phyloP scores from a whole-genome alignment of 495 filamentous ascomycete genomes.

The Penicillium pancosmium region DNA sequence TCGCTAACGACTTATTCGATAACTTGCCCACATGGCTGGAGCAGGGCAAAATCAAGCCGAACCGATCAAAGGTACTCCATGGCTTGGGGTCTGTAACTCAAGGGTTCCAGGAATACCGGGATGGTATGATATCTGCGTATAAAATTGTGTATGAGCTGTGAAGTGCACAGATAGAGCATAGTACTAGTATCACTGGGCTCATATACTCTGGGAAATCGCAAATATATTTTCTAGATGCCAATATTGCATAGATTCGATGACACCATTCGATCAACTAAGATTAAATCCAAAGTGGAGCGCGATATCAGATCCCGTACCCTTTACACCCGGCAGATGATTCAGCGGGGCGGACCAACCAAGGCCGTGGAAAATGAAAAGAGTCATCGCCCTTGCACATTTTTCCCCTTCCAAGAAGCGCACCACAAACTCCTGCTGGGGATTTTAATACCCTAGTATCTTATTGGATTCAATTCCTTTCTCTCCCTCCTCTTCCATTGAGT shows the following conservation, averaged over 20 bases:
- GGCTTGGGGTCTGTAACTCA: slow-evolving; percentile 22
- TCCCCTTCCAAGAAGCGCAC: neutral
- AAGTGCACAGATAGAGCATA: no score
- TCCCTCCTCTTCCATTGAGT: slow-evolving; percentile 1
- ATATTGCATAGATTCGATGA: neutral
- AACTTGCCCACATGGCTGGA: slow-evolving; percentile 30
- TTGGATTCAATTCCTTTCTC: neutral
- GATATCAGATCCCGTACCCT: slow-evolving; percentile 4
- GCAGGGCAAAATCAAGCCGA: slow-evolving; percentile 24
- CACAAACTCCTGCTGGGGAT: slow-evolving; percentile 11
- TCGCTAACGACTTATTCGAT: slow-evolving; percentile 32
- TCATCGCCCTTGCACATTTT: slow-evolving; percentile 21
- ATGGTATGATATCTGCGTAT: slow-evolving; percentile 29
- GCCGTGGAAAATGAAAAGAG: slow-evolving; percentile 16
- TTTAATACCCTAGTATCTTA: slow-evolving; percentile 5
- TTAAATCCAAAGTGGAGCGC: slow-evolving; percentile 1
- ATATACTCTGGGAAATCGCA: neutral
- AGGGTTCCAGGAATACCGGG: slow-evolving; percentile 31
- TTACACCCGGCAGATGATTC: slow-evolving; percentile 11
- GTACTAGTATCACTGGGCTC: no score
- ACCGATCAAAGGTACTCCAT: slow-evolving; percentile 13
- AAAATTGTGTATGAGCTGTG: slow-evolving; percentile 30
- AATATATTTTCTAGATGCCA: neutral
- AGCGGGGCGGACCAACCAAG: slow-evolving; percentile 9
- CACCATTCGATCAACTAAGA: slow-evolving; percentile 8